Base-by-base conservation (phyloP, 2,329 filamentous ascomycete genomes). In the Microsporum audouinii region DNA sequence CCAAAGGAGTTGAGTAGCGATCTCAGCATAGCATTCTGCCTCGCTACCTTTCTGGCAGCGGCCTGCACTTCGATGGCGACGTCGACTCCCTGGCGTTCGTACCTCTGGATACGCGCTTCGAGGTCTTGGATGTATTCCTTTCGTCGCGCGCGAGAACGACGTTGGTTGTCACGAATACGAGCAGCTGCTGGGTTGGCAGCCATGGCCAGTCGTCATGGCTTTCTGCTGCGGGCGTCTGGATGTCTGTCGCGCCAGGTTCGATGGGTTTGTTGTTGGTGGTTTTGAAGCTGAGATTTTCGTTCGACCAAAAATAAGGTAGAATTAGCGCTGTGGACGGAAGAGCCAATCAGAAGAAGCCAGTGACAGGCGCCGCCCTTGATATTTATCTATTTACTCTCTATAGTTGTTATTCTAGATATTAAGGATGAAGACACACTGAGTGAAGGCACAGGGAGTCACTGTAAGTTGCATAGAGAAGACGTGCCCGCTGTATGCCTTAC, bases 141-240 rank as follows among this genome's bases (percentile, higher is more conserved):
- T 65, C 85, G 81, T 39, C 87, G 81, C 53, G 86, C 86, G 59
- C 88, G 84, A n/a, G 85, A 89, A 64, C 87, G 84, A 61, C 88
- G 80, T 71, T 91, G 88, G 68, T 91, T 91, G 68, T 91, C 86
- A 65, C 88, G 82, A 66, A 90, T 86, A 62, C 87, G 84, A 60
- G 79, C 78, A n/a, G 57, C 55, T 27, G 55, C 55, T 31, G 55
- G 17, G 5, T 39, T 17, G 10, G 17, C 17, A 57, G 55, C 55
- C 55, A 57, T 57, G 29, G 12, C 31, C 49, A 17, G 29, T 34
- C n/a, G 2, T 5, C 49, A 31, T 49, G 12, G 31, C 29, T 36
- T 12, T 34, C 12, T n/a, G 34, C 10, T 14, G 39, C 3, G 39
- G 39, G 39, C 39, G 39, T 55, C n/a, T 55, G 49, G 23, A 34